A percentile compares a stretch with the other conserved stretches of the same genome.
These are phyloP conservation scores for Penicillium angulare DNA, from an alignment of 495 filamentous ascomycete species.

Conservation along the genomic window DNA sequence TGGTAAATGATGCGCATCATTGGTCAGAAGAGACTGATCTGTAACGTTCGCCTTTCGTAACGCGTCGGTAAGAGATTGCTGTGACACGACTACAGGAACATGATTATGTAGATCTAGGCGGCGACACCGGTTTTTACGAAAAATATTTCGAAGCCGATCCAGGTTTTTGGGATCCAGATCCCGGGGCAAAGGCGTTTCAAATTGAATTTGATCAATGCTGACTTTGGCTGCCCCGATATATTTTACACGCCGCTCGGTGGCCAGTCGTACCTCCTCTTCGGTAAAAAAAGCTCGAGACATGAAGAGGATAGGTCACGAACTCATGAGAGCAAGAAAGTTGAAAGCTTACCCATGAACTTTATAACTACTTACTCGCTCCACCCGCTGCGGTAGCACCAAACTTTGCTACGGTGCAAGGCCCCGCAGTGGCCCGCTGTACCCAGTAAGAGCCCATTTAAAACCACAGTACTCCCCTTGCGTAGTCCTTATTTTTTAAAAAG, in stretches of 20 bases:
- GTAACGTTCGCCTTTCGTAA: slow-evolving; percentile 5
- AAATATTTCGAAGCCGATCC: slow-evolving; percentile 17
- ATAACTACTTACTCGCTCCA: not conserved
- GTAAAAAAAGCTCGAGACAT: slow-evolving; percentile 4
- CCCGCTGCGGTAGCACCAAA: too few species aligned
- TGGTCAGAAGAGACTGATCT: too few species aligned
- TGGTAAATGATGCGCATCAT: not conserved
- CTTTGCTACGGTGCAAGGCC: too few species aligned
- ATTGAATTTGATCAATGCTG: slow-evolving; percentile 15
- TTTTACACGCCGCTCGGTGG: slow-evolving; percentile 2
- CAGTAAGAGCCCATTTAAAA: not conserved
- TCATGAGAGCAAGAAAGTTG: too few species aligned
- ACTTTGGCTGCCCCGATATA: slow-evolving; percentile 7
- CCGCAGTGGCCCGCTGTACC: not conserved
- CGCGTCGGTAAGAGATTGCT: slow-evolving; percentile 3
- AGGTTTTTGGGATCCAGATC: slow-evolving; percentile 16
- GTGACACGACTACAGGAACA: slow-evolving; percentile 20
- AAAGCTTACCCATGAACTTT: not conserved
- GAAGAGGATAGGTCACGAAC: too few species aligned
- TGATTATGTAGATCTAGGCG: slow-evolving; percentile 22
- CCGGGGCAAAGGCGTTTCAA: slow-evolving; percentile 8
- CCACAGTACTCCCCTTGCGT: not conserved
- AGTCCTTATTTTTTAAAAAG: not conserved
- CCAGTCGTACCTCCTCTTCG: slow-evolving; percentile 5
- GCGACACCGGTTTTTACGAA: slow-evolving; percentile 17